Percentiles rank a stretch among this genome's conserved stretches.
Evolutionary conservation across 2,329 filamentous ascomycete genomes (phyloP).

Genomic region (Apiospora marii): DNA sequence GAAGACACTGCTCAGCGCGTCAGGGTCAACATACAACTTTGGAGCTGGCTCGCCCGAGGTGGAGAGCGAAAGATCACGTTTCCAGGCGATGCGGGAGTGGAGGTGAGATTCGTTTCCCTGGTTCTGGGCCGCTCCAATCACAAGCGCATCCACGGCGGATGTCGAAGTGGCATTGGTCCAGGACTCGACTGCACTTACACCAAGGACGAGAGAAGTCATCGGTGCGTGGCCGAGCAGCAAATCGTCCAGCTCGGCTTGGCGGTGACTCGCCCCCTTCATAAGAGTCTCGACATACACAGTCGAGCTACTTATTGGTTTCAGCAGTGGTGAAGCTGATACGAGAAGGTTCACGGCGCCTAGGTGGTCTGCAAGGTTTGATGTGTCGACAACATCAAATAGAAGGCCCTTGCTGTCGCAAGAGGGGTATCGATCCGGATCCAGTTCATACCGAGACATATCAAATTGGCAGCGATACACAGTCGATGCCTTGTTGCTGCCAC

Average conservation of each 20-base stretch:
- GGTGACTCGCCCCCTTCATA: slow-evolving; percentile 41
- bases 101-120: slow-evolving; percentile 26
- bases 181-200: slow-evolving; percentile 56
- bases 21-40: slow-evolving; percentile 44
- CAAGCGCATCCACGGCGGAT: slow-evolving; percentile 50
- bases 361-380: slow-evolving; percentile 55
- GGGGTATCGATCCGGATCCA: slow-evolving; percentile 54
- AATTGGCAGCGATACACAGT: slow-evolving; percentile 52
- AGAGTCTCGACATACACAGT: slow-evolving; percentile 58
- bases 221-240: slow-evolving; percentile 56
- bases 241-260: slow-evolving; percentile 44
- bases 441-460: slow-evolving; percentile 47
- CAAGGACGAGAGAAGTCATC: slow-evolving; percentile 58
- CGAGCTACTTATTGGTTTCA: slow-evolving; percentile 52
- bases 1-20: slow-evolving; percentile 48
- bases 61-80: slow-evolving; percentile 33
- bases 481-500: slow-evolving; percentile 36
- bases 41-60: slow-evolving; percentile 29
- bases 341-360: slow-evolving; percentile 55
- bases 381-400: slow-evolving; percentile 65
- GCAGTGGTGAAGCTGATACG: slow-evolving; percentile 54
- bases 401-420: slow-evolving; percentile 44
- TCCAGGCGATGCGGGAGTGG: slow-evolving; percentile 42
- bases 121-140: slow-evolving; percentile 37
- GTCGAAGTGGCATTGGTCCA: slow-evolving; percentile 56